Percentiles rank a stretch among this genome's conserved stretches.
Conservation (phyloP, 2,329 filamentous ascomycete species). For the Beauveria scarabaeidicola region DNA sequence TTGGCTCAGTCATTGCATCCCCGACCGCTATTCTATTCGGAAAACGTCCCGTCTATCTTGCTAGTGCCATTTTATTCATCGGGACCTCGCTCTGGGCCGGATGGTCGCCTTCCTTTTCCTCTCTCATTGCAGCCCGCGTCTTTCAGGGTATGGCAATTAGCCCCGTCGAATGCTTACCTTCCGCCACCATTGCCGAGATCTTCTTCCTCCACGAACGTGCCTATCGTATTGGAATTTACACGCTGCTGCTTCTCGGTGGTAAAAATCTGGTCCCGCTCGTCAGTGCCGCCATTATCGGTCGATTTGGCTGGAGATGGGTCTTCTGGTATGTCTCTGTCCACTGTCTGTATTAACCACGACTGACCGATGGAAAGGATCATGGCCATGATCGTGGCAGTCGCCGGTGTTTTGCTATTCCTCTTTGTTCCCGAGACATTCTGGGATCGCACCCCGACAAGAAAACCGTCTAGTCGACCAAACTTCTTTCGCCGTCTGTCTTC, state of each 20-base stretch:
- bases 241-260: conserved; percentile 74
- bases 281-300: conserved; percentile 74
- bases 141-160: conserved; percentile 84
- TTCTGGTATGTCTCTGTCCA: conserved; percentile 55
- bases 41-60: conserved; percentile 83
- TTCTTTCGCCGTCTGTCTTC: conserved; percentile 43
- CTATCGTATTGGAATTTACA: conserved; percentile 90
- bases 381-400: conserved; percentile 67
- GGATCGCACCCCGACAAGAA: conserved; percentile 64
- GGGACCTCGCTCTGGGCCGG: conserved; percentile 76
- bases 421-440: conserved; percentile 95
- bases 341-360: neutral
- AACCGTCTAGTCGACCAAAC: conserved; percentile 32
- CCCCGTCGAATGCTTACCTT: conserved; percentile 85
- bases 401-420: conserved; percentile 66
- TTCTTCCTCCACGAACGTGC: conserved; percentile 93
- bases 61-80: conserved; percentile 68
- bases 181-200: conserved; percentile 90
- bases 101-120: conserved; percentile 69
- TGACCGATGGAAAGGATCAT: conserved; percentile 52
- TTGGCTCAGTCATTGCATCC: conserved; percentile 76
- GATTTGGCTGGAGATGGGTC: conserved; percentile 78
- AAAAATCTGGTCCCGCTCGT: conserved; percentile 87
- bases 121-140: conserved; percentile 71
- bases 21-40: conserved; percentile 88